phyloP scores from a whole-genome alignment of 208 protist species.

The Acanthamoeba sp. region DNA sequence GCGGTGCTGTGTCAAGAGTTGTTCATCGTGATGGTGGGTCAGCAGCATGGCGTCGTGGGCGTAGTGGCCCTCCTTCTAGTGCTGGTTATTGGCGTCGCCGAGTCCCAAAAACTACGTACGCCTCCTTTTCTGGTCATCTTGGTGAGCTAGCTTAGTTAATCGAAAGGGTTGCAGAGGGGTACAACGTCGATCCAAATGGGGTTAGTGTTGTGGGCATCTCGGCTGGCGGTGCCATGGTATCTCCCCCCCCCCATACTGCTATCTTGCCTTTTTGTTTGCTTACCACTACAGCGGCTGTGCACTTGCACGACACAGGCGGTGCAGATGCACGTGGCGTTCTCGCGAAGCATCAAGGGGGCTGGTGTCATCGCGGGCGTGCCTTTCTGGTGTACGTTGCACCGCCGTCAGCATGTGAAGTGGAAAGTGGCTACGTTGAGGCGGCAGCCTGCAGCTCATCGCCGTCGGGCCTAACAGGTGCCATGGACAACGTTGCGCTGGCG shows the following conservation, averaged over 20 bases:
- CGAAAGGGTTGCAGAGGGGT: not conserved
- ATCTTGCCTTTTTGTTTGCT: not conserved
- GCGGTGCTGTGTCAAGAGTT: too few relatives aligned
- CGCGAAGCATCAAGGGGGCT: not conserved
- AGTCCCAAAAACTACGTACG: not conserved
- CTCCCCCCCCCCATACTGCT: not conserved
- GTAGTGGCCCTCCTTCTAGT: not conserved
- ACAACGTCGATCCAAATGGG: not conserved
- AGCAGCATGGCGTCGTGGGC: not conserved
- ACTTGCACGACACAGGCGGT: not conserved
- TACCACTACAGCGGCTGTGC: not conserved
- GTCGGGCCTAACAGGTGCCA: not conserved
- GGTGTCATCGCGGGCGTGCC: conserved; percentile 46
- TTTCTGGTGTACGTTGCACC: conserved; percentile 61
- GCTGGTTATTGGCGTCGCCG: not conserved
- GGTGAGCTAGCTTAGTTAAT: too few relatives aligned
- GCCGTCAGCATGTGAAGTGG: too few relatives aligned
- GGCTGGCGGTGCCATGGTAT: conserved; percentile 39
- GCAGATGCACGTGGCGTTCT: conserved; percentile 56
- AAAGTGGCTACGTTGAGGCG: too few relatives aligned
- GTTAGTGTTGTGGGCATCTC: conserved; percentile 2
- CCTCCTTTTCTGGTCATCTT: not conserved
- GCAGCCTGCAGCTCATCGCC: not conserved
- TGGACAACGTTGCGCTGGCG: conserved; percentile 41
- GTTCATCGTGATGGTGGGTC: too few relatives aligned